phyloP scores from a whole-genome alignment of 805 yeast species.

The Pichia cabralensis region DNA sequence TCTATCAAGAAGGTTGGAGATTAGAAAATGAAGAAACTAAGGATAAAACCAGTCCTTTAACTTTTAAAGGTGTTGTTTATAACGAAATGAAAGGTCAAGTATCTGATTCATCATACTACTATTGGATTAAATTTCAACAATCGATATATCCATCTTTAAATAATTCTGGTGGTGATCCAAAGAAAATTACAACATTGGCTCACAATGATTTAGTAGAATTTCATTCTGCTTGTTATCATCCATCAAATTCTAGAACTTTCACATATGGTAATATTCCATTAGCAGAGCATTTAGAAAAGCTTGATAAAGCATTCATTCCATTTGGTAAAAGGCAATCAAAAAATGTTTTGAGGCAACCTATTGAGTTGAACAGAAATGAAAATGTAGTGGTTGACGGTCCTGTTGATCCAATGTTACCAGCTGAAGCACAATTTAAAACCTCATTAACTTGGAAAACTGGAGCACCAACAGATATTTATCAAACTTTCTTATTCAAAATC shows the following conservation, averaged over 20 bases:
- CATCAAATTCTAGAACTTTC: constrained; percentile 78
- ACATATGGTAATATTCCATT: constrained; percentile 79
- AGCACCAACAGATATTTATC: constrained; percentile 55
- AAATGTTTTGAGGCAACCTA: constrained; percentile 35
- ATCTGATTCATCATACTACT: constrained; percentile 78
- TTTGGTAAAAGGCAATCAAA: constrained; percentile 41
- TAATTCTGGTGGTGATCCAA: constrained; percentile 93
- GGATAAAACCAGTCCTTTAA: constrained; percentile 51
- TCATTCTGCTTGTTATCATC: constrained; percentile 73
- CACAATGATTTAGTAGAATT: constrained; percentile 72
- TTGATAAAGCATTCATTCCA: constrained; percentile 38
- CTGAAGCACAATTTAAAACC: constrained; percentile 61
- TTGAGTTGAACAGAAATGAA: constrained; percentile 28
- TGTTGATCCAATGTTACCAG: constrained; percentile 63
- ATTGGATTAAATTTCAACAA: constrained; percentile 76
- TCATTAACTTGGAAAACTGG: constrained; percentile 89
- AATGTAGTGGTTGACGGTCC: constrained; percentile 55
- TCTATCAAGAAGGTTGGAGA: constrained; percentile 97
- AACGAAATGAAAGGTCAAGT: constrained; percentile 98
- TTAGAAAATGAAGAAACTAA: constrained; percentile 58
- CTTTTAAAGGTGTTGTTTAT: constrained; percentile 91
- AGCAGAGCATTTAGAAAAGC: constrained; percentile 43
- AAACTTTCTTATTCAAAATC: constrained; percentile 62
- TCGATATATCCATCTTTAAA: constrained; percentile 74
- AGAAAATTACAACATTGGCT: constrained; percentile 58